Base-by-base conservation (phyloP, 345 rosid genomes). In the Salix purpurea region DNA sequence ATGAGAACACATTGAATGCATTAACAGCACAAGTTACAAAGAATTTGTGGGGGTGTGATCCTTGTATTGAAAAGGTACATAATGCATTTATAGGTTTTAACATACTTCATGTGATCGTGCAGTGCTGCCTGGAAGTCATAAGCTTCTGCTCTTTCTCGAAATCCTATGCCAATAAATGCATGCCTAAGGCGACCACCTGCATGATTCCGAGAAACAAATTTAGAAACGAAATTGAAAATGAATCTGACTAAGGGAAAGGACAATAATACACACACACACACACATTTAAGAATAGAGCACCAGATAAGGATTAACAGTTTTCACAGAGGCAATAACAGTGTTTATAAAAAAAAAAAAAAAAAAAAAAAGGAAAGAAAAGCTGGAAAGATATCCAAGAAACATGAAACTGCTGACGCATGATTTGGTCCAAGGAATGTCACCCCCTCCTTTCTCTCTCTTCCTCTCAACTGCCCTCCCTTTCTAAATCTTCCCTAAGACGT, bases 51-150 rank as follows among this genome's bases (percentile, higher is more conserved):
- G 74, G 32, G n/a, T 7, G n/a, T 34, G 75, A 44, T 74, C 15
- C 4, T 64, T 64, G 60, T 18, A 39, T 61, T 14, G 37, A 73
- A 44, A 37, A 56, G 26, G 54, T 21, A 60, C 65, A 80, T 39
- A 28, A 24, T 73, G 39, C 42, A 58, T 68, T 8, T 73, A 52
- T 11, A 28, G 19, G 46, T n/a, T 13, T 67, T 66, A 67, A 32
- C 44, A 70, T 94, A 96, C 99, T 94, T 94, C 90, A 94, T 85
- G 71, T 96, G 99, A 83, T 96, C 99, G 80, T 96, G 98, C 72
- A 96, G 79, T 58, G 97, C 99, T 32, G 97, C 98, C 84, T 96
- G 99, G 82, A 96, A 94, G 84, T 96, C 98, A 77, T 96, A 96
- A 24, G 99, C 99, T 83, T 96, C 90, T 40, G 97, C 90, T 86